Evolutionary conservation across 176 grass and related monocot species (phyloP).

Genomic region (Hyparrhenia diplandra): DNA sequence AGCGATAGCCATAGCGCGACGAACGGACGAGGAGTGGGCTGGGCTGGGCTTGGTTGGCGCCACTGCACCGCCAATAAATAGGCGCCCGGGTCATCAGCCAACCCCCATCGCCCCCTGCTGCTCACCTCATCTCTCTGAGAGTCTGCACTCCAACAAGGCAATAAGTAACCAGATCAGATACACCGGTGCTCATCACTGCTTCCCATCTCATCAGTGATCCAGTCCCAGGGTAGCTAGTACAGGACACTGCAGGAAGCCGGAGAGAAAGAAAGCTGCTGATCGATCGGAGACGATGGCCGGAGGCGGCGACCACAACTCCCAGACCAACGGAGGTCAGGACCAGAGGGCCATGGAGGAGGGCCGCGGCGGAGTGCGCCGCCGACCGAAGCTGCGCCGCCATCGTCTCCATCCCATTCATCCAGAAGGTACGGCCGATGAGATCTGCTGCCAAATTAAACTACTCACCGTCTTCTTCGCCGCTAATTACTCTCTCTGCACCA

Average conservation of each 20-base stretch:
- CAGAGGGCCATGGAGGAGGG: constrained; percentile 60
- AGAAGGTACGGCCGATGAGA: constrained; percentile 33
- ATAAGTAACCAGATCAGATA: too few species aligned
- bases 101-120: background rate
- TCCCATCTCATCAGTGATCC: too few species aligned
- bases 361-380: background rate
- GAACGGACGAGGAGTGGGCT: background rate
- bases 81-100: constrained; percentile 37
- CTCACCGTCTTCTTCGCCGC: background rate
- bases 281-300: constrained; percentile 44
- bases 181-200: too few species aligned
- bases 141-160: too few species aligned
- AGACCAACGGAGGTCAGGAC: constrained; percentile 24
- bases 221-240: background rate
- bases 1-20: constrained; percentile 30
- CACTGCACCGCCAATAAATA: constrained; percentile 47
- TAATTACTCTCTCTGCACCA: background rate
- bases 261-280: background rate
- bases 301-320: constrained; percentile 25
- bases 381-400: constrained; percentile 23
- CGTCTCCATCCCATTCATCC: constrained; percentile 32
- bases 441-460: background rate
- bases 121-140: too few species aligned
- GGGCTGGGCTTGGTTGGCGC: too few species aligned
- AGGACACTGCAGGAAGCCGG: background rate